These are phyloP conservation scores for Cotoneaster glaucophyllus DNA, from an alignment of 306 rosid genomes.

Conservation along the genomic window DNA sequence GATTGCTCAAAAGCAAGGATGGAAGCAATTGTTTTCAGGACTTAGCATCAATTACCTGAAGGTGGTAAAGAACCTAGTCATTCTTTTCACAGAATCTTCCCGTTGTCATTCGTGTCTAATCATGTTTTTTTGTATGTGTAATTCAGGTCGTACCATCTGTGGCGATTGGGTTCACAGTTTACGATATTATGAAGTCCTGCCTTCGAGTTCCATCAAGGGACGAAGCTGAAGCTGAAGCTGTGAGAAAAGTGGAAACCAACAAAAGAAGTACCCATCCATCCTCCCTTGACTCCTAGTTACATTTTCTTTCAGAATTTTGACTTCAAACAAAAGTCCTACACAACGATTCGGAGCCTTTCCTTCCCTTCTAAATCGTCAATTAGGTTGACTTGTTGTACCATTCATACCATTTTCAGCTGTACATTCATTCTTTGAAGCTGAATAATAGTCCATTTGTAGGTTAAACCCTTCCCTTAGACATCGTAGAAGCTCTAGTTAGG, in stretches of 20 bases:
- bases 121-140: constrained; percentile 14
- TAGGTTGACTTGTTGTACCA: constrained; percentile 11
- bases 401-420: constrained; percentile 19
- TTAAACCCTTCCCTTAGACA: constrained; percentile 14
- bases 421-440: constrained; percentile 55
- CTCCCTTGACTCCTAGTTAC: constrained; percentile 25
- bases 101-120: constrained; percentile 13
- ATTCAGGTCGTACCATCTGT: constrained; percentile 93
- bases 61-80: constrained; percentile 36
- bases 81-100: background rate
- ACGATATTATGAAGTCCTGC: constrained; percentile 61
- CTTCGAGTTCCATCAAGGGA: constrained; percentile 87
- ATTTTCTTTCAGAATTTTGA: constrained; percentile 3
- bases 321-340: background rate
- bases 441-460: constrained; percentile 15
- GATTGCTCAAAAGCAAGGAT: constrained; percentile 79
- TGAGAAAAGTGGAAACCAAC: constrained; percentile 44
- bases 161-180: constrained; percentile 96
- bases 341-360: constrained; percentile 22
- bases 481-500: constrained; percentile 9
- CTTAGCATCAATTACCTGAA: constrained; percentile 91
- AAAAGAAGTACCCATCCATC: constrained; percentile 45
- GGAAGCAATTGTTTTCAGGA: constrained; percentile 86
- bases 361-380: constrained; percentile 14
- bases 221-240: constrained; percentile 53